These are phyloP conservation scores for Cladosporium sp. DNA, from an alignment of 2,329 filamentous ascomycete species.

Conservation along the genomic window DNA sequence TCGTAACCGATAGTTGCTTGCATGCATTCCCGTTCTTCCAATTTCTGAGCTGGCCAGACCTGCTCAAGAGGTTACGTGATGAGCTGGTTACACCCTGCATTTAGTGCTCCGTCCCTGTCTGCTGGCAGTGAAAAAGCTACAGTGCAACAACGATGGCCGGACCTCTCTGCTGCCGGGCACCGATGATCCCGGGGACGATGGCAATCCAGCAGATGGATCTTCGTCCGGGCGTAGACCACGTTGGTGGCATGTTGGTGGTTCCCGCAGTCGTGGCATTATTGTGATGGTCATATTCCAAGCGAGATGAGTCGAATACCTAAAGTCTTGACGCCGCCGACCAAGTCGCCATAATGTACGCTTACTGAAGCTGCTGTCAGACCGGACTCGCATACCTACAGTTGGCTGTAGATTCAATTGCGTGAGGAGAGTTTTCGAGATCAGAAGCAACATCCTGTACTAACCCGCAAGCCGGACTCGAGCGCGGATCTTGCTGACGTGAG, in stretches of 20 bases:
- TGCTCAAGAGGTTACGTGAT: no score
- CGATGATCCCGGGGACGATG: no score
- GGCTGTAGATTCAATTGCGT: not conserved
- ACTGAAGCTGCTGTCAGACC: not conserved
- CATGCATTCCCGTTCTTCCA: no score
- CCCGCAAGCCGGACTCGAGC: not conserved
- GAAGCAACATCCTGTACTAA: not conserved
- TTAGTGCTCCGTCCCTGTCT: no score
- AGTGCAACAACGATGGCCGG: constrained; percentile 94
- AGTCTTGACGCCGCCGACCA: constrained; percentile 5
- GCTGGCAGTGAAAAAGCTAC: constrained; percentile 83
- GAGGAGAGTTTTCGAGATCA: not conserved
- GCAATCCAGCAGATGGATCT: not conserved
- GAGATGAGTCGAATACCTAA: not conserved
- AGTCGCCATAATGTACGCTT: not conserved
- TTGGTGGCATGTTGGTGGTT: not conserved
- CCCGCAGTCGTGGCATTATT: not conserved
- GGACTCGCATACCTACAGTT: constrained; percentile 8
- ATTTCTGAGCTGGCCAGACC: no score
- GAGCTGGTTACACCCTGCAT: no score
- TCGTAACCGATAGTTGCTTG: no score
- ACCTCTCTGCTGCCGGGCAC: no score
- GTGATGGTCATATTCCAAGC: not conserved
- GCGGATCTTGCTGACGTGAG: not conserved
- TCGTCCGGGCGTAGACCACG: not conserved